A percentile compares a stretch with the other conserved stretches of the same genome.
Conservation (phyloP, 441 rosid species). For the Pelargonium australe region DNA sequence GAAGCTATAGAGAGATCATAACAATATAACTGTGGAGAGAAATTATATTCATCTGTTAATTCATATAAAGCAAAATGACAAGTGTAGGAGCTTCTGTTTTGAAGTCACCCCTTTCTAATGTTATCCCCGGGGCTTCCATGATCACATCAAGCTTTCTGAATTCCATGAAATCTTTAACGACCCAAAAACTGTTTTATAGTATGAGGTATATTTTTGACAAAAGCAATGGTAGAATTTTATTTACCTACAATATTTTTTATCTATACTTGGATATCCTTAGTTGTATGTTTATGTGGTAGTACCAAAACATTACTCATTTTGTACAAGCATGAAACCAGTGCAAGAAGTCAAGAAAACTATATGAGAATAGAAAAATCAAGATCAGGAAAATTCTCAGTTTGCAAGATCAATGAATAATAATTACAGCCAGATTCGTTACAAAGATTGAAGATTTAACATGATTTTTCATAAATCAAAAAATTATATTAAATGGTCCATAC, state of each 20-base stretch:
- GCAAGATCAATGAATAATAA: background rate
- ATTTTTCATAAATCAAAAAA: background rate
- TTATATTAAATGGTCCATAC: background rate
- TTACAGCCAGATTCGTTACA: background rate
- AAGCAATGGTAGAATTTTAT: background rate
- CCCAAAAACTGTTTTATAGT: background rate
- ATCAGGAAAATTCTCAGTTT: background rate
- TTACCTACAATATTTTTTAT: background rate
- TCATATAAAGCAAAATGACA: background rate
- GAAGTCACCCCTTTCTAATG: background rate
- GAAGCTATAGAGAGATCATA: background rate
- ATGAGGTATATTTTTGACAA: background rate
- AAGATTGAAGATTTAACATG: no score
- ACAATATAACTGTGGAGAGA: background rate
- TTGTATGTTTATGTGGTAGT: background rate
- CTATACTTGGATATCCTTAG: background rate
- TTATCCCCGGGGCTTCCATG: background rate
- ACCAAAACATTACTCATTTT: background rate
- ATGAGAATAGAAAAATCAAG: background rate
- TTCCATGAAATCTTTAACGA: background rate
- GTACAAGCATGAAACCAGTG: background rate
- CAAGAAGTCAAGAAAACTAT: constrained; percentile 1
- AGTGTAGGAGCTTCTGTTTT: background rate
- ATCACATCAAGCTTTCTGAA: background rate
- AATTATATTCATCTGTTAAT: background rate